Evolutionary conservation across 257 asterid species (phyloP).

Genomic region (Cynanchum wilfordii): DNA sequence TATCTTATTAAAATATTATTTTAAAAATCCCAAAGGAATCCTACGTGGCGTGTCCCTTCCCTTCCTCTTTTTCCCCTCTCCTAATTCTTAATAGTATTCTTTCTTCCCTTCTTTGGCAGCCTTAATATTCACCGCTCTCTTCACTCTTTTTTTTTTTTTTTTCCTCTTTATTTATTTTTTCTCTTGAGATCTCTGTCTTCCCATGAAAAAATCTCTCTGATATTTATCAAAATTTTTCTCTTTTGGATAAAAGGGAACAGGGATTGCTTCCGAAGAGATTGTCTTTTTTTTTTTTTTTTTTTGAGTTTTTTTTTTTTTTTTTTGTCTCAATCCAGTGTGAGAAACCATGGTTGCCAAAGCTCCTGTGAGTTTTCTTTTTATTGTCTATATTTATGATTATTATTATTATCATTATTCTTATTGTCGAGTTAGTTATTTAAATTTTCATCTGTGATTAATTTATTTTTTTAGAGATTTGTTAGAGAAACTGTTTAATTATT

Average conservation of each 20-base stretch:
- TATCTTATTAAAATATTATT: background rate
- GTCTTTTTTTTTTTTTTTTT: too few relatives aligned
- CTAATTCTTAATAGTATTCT: background rate
- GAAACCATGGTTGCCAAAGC: constrained; percentile 56
- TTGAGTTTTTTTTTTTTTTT: too few relatives aligned
- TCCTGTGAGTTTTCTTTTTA: constrained; percentile 37
- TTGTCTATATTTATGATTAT: too few relatives aligned
- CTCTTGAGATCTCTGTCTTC: background rate
- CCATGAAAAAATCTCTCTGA: background rate
- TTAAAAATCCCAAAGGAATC: constrained; percentile 17
- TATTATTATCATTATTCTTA: background rate
- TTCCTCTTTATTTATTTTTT: background rate
- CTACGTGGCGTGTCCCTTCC: constrained; percentile 35
- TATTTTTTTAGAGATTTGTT: background rate
- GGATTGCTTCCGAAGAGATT: background rate
- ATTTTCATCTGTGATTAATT: background rate
- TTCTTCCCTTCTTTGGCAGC: constrained; percentile 21
- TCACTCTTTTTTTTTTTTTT: background rate
- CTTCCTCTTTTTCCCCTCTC: constrained; percentile 16
- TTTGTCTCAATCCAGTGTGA: background rate
- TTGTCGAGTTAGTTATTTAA: background rate
- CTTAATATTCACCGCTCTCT: constrained; percentile 8
- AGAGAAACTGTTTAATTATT: background rate
- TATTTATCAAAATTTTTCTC: background rate
- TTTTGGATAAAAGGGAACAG: background rate